Evolutionary conservation across 805 yeast species (phyloP), one percentile per base, ranked within the genome.

Genomic region (Wickerhamiella australiensis): DNA sequence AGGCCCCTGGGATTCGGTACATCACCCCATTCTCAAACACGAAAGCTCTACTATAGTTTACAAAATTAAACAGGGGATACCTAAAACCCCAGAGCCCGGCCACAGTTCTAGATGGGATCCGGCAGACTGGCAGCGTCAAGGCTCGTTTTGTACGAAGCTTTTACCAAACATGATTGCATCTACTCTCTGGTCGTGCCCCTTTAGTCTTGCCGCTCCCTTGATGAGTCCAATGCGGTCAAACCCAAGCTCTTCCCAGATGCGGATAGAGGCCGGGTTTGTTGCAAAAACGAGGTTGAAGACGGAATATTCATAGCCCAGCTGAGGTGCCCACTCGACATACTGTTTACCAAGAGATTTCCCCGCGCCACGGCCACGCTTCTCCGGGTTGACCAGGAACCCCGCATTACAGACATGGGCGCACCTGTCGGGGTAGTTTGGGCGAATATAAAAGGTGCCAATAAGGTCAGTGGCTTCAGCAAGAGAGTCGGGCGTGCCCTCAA

Each of bases 361-460:
- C 13, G 85, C 64, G 8, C 82, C 80, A 43, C 71, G 63, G 0
- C 94, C 92, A 53, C 96, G 72, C 22, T 68, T 67, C 0, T 54
- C 54, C 7, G 71, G 69, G 52, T 75, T 75, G 5, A 88, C 95
- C 9, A 86, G 61, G 60, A 88, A 88, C 0, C 94, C 95, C 0
- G 80, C 96, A 62, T 88, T 88, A 59, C 95, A 85, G 25, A 77
- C 80, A 59, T 88, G 96, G 0, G 92, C 78, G 54, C 90, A 80
- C 51, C 95, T 74, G 7, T 94, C 95, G 2, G 71, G 65, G 61
- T 87, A 88, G 64, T 88, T 88, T 15, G 97, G 95, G 60, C 84
- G 86, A 58, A 87, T 70, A 63, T 81, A 84, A 61, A 80, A 83
- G 1, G 83, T 76, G 1, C 96, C 96, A 42, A 85, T 61, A 52